These are phyloP conservation scores for Pseudocercospora macadamiae DNA, from an alignment of 2,329 filamentous ascomycete species.

Conservation along the genomic window DNA sequence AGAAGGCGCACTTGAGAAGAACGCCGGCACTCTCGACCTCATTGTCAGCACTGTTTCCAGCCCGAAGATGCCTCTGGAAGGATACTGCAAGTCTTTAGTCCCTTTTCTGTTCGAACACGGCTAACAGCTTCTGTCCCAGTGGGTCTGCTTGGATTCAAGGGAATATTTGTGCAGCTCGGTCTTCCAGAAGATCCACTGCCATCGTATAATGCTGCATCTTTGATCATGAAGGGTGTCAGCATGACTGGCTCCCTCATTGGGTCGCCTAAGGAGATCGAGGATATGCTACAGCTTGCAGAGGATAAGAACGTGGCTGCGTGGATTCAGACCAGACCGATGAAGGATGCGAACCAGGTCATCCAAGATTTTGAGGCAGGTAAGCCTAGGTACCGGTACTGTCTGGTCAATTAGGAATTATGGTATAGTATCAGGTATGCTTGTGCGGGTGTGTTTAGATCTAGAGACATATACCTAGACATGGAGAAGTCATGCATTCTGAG, in stretches of 20 bases:
- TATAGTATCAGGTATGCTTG: too few species aligned
- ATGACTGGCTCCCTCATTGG: slow-evolving; percentile 53
- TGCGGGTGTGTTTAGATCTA: too few species aligned
- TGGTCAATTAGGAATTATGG: slow-evolving; percentile 42
- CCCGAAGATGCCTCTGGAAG: slow-evolving; percentile 64
- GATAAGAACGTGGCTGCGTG: slow-evolving; percentile 62
- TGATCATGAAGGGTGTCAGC: slow-evolving; percentile 59
- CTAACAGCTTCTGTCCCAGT: slow-evolving; percentile 10
- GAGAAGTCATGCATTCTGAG: too few species aligned
- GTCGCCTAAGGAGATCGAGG: slow-evolving; percentile 58
- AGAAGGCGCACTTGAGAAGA: slow-evolving; percentile 59
- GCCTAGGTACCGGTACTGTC: slow-evolving; percentile 48
- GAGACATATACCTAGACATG: too few species aligned
- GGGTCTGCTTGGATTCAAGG: slow-evolving; percentile 58
- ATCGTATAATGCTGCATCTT: slow-evolving; percentile 57
- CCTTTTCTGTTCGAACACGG: background rate
- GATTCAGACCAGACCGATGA: slow-evolving; percentile 64
- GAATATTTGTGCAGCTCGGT: slow-evolving; percentile 67
- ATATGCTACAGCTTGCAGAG: slow-evolving; percentile 64
- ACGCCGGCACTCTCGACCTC: slow-evolving; percentile 57
- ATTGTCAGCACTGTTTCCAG: slow-evolving; percentile 62
- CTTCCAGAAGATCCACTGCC: slow-evolving; percentile 62
- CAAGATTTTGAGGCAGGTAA: slow-evolving; percentile 61
- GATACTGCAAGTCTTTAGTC: slow-evolving; percentile 49
- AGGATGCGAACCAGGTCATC: slow-evolving; percentile 59